Conservation (phyloP, 1,139 yeast species). For the Lodderomyces metapsilosis region DNA sequence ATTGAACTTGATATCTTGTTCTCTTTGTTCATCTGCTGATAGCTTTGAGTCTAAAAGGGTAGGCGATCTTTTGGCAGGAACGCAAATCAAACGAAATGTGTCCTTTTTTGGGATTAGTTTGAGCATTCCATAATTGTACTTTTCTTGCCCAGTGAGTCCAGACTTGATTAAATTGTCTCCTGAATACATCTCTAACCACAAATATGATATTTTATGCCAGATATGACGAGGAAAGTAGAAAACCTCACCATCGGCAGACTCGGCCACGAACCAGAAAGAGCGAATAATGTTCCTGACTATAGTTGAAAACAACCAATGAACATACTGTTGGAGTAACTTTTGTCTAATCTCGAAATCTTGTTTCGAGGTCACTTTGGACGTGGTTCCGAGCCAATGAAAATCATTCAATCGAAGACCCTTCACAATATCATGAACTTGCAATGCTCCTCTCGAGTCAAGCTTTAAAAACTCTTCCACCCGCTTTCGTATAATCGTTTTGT, state of each 20-base stretch:
- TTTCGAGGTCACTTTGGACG: slow-evolving; percentile 25
- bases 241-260: slow-evolving; percentile 30
- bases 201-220: slow-evolving; percentile 52
- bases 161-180: slow-evolving; percentile 23
- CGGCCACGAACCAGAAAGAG: slow-evolving; percentile 68
- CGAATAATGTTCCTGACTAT: slow-evolving; percentile 50
- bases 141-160: slow-evolving; percentile 12
- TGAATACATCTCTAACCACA: slow-evolving; percentile 43
- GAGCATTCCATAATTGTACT: slow-evolving; percentile 32
- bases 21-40: slow-evolving; percentile 6
- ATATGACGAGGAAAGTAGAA: slow-evolving; percentile 56
- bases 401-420: slow-evolving; percentile 34
- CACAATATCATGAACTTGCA: slow-evolving; percentile 25
- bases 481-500: slow-evolving; percentile 41
- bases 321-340: slow-evolving; percentile 35
- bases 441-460: slow-evolving; percentile 30
- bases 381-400: slow-evolving; percentile 48
- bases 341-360: slow-evolving; percentile 36
- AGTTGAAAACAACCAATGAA: slow-evolving; percentile 57
- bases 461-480: slow-evolving; percentile 40
- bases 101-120: slow-evolving; percentile 55
- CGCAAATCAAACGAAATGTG: slow-evolving; percentile 60
- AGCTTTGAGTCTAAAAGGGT: slow-evolving; percentile 7
- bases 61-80: slow-evolving; percentile 41
- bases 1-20: slow-evolving; percentile 18